Evolutionary conservation across 1,284 basidiomycete genomes (phyloP).

Genomic region (Puccinia sorghi): DNA sequence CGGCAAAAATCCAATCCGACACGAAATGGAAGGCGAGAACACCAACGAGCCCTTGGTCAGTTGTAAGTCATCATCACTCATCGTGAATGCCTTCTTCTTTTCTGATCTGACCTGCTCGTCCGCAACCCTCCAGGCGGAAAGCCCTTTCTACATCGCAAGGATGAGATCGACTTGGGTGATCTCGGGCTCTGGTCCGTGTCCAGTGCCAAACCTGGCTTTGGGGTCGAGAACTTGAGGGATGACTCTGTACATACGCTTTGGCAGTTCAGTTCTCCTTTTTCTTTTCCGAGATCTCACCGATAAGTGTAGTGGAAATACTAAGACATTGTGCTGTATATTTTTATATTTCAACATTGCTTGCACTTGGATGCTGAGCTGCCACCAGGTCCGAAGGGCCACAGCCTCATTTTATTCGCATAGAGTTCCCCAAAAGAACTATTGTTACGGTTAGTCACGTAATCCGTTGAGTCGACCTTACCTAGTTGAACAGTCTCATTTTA

Average conservation of each 20-base stretch:
- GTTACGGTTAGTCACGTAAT: constrained; percentile 69
- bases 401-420: constrained; percentile 90
- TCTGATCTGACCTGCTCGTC: not conserved
- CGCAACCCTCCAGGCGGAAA: constrained; percentile 10
- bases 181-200: constrained; percentile 95
- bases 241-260: constrained; percentile 89
- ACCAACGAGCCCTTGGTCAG: constrained; percentile 12
- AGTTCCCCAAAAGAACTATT: constrained; percentile 85
- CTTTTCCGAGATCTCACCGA: no score
- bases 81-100: no score
- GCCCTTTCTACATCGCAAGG: constrained; percentile 25
- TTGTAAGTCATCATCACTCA: not conserved
- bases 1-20: not conserved
- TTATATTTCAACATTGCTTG: no score
- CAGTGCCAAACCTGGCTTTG: constrained; percentile 93
- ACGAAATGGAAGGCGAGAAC: constrained; percentile 6
- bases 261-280: constrained; percentile 88
- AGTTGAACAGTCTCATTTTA: not conserved
- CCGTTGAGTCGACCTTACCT: no score
- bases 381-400: constrained; percentile 92
- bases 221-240: constrained; percentile 85
- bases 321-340: no score
- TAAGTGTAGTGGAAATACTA: no score
- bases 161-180: constrained; percentile 71
- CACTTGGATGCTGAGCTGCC: no score